Conservation (phyloP, 257 asterid species). For the Solanum stenotomum region DNA sequence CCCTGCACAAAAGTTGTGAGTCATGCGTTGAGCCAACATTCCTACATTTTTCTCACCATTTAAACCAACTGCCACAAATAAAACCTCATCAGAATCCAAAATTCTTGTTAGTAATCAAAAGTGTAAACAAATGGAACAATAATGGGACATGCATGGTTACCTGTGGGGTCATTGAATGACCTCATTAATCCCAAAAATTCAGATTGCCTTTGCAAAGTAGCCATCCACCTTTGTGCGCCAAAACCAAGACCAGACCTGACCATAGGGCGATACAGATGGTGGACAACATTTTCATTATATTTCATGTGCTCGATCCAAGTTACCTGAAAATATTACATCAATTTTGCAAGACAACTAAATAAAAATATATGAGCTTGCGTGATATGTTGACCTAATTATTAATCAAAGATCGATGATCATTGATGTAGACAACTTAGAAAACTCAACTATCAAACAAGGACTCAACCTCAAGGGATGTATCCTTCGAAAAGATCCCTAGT, state of each 20-base stretch:
- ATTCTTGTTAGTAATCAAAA: not conserved
- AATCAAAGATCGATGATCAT: not conserved
- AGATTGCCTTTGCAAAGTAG: not conserved
- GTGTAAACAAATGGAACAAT: not conserved
- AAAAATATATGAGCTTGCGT: not conserved
- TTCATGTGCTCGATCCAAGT: not conserved
- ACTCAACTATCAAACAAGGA: not conserved
- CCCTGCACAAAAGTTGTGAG: not conserved
- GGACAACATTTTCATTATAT: not conserved
- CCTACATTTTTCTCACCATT: not conserved
- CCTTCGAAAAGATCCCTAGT: not conserved
- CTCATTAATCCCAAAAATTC: not conserved
- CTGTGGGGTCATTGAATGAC: not conserved
- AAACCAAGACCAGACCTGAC: not conserved
- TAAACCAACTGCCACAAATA: not conserved
- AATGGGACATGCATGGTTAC: not conserved
- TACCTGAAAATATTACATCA: not conserved
- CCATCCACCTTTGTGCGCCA: not conserved
- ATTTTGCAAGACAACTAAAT: not conserved
- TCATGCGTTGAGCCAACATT: not conserved
- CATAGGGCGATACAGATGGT: not conserved
- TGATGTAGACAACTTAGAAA: not conserved
- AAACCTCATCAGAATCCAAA: not conserved
- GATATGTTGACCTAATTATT: not conserved
- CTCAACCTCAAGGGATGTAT: not conserved